These are phyloP conservation scores for Vitis vinifera DNA, from an alignment of 164 flowering plant genomes.

Conservation along the genomic window ASM3070453v1 NC_081813.1:5844001-5844500, in stretches of 20 bases:
- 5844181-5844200: slow-evolving; percentile 25
- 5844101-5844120: slow-evolving; percentile 32
- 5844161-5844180: slow-evolving; percentile 29
- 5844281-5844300: not conserved
- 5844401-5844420: slow-evolving; percentile 44
- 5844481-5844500: too few relatives aligned
- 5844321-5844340: slow-evolving; percentile 32
- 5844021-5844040: slow-evolving; percentile 16
- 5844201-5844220: slow-evolving; percentile 20
- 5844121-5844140: slow-evolving; percentile 25
- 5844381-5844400: slow-evolving; percentile 32
- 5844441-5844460: slow-evolving; percentile 27
- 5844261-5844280: not conserved
- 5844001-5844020: slow-evolving; percentile 11
- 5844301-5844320: slow-evolving; percentile 14
- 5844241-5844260: not conserved
- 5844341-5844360: slow-evolving; percentile 34
- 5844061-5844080: slow-evolving; percentile 28
- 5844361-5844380: slow-evolving; percentile 31
- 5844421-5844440: slow-evolving; percentile 36
- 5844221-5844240: slow-evolving; percentile 40
- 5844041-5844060: slow-evolving; percentile 19
- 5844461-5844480: too few relatives aligned
- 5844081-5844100: slow-evolving; percentile 27
- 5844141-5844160: slow-evolving; percentile 31